Evolutionary conservation across 768 basidiomycete species (phyloP).

Genomic region (Leccinum incarnatum): DNA sequence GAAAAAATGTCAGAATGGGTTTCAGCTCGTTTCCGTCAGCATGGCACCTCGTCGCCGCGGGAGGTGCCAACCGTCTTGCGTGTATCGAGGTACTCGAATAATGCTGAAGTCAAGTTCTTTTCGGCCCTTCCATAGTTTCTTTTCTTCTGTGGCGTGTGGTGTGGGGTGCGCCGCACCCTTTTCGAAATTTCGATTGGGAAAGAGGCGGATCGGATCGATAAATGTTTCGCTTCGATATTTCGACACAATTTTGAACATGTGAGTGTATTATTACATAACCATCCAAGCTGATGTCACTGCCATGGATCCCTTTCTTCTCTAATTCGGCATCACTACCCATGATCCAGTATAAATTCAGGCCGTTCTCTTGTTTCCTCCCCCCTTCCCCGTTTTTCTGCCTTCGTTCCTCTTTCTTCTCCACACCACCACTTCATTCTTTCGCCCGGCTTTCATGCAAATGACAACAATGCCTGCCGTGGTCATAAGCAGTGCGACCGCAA

Average conservation of each 20-base stretch:
- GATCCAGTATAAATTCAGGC: conserved; percentile 28
- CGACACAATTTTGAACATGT: conserved; percentile 8
- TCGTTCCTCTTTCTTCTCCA: conserved; percentile 3
- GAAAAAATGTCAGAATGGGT: background rate
- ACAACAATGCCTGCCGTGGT: conserved; percentile 31
- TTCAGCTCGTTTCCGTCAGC: conserved; percentile 15
- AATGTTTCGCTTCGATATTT: conserved; percentile 7
- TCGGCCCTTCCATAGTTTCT: background rate
- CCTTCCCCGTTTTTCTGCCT: conserved; percentile 4
- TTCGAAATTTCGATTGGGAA: background rate
- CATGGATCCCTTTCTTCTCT: conserved; percentile 29
- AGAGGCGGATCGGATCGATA: conserved; percentile 23
- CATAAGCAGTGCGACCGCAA: conserved; percentile 63
- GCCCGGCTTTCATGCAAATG: conserved; percentile 15
- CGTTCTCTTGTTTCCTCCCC: conserved; percentile 7
- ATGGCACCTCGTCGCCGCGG: conserved; percentile 8
- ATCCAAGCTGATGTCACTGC: conserved; percentile 32
- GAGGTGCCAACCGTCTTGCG: background rate
- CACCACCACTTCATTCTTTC: background rate
- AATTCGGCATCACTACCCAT: conserved; percentile 26
- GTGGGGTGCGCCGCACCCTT: background rate
- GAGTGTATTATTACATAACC: conserved; percentile 22
- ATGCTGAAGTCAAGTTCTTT: background rate
- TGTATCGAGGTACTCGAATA: background rate
- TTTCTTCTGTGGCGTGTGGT: conserved; percentile 23